A percentile compares a stretch with the other conserved stretches of the same genome.
Conservation (phyloP, 805 yeast genomes). For the Yamadazyma ubonensis region DNA sequence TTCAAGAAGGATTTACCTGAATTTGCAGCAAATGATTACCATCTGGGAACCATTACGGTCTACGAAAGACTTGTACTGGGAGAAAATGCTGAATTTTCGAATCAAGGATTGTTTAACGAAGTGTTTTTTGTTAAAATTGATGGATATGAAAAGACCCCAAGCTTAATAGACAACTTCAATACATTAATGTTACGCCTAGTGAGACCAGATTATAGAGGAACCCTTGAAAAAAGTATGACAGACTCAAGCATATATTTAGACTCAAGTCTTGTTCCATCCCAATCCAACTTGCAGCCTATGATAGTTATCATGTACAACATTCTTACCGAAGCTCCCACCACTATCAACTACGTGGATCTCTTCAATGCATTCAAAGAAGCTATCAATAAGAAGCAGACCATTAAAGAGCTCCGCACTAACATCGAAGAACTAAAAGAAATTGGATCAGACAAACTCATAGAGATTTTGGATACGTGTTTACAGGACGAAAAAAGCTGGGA, state of each 20-base stretch:
- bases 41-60: background rate
- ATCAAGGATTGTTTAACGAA: constrained; percentile 9
- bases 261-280: constrained; percentile 2
- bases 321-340: constrained; percentile 75
- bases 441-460: constrained; percentile 6
- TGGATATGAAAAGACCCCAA: constrained; percentile 1
- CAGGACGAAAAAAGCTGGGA: constrained; percentile 54
- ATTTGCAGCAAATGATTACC: background rate
- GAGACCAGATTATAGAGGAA: constrained; percentile 35
- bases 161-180: constrained; percentile 37
- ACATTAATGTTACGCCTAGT: constrained; percentile 38
- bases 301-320: constrained; percentile 59
- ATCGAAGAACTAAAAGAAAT: background rate
- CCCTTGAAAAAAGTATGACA: constrained; percentile 32
- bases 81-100: background rate
- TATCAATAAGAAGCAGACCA: constrained; percentile 27
- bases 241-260: constrained; percentile 8
- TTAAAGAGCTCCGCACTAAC: constrained; percentile 16
- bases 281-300: constrained; percentile 37
- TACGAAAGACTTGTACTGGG: constrained; percentile 6
- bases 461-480: constrained; percentile 19
- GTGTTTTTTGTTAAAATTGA: constrained; percentile 4
- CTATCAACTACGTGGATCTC: constrained; percentile 66
- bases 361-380: constrained; percentile 59
- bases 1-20: constrained; percentile 14